Evolutionary conservation across 441 rosid species (phyloP), one percentile per base, ranked within the genome.

Genomic region (Eruca vesicaria): DNA sequence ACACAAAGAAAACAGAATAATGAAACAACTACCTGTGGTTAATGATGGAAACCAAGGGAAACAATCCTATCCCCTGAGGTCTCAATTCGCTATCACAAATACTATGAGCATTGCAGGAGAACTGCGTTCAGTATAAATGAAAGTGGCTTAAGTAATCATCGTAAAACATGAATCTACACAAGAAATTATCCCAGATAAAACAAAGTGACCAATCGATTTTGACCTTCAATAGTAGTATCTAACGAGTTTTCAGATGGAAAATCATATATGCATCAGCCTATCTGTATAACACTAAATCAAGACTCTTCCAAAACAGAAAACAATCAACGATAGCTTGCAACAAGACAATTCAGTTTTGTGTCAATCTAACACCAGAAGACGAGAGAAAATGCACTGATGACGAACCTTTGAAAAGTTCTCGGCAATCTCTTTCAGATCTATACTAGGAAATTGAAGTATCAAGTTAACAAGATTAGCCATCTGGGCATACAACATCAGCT

Each of bases 31-130:
- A 93, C 98, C 97, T 96, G 86, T 93, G 99, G 69, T 96, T 96
- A 76, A 93, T 88, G 53, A 96, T 85, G 62, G 99, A 93, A 78
- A 93, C 73, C 61, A 93, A 83, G 63, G 98, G 98, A 83, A 88
- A 96, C 60, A 96, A 72, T 76, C 98, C 98, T n/a, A 96, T 93
- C 68, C 97, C 99, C 21, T 87, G 65, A n/a, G 98, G 97, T 78
- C 94, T 93, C 74, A 96, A 78, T 84, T 96, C 99, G 81, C 92
- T 84, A 74, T 96, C 97, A 75, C 97, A 92, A 80, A 96, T 89
- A 84, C 87, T 86, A 82, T 93, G 99, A 63, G 98, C 97, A 86
- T 96, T 96, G 86, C 99, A 96, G 21, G 98, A 88, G 78, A 96
- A 88, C 99, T 96, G 94, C 84, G 68, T 75, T 75, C 72, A 45